These are phyloP conservation scores for Sporothrix inflata DNA, from an alignment of 2,329 filamentous ascomycete species.

Conservation along the genomic window DNA sequence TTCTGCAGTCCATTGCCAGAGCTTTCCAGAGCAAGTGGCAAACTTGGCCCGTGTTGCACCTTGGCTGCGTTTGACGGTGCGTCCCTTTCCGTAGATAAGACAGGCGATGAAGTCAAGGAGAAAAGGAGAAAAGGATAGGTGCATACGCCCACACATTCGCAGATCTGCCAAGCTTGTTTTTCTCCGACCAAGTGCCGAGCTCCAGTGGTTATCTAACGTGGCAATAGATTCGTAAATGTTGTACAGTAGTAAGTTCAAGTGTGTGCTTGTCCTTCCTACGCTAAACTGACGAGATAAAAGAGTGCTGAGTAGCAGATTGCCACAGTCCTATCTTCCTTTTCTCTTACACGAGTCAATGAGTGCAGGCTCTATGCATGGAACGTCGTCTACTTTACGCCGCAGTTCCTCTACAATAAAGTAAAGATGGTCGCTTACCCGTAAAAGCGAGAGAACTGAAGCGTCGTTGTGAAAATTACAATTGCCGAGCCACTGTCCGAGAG, in stretches of 20 bases:
- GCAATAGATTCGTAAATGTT: background rate
- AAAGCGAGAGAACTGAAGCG: too few relatives aligned
- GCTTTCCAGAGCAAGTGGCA: background rate
- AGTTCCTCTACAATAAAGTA: too few relatives aligned
- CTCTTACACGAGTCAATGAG: too few relatives aligned
- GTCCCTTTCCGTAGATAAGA: background rate
- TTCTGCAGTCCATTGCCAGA: background rate
- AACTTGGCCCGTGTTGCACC: too few relatives aligned
- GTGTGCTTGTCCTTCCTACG: too few relatives aligned
- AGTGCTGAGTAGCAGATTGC: too few relatives aligned
- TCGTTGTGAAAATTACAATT: background rate
- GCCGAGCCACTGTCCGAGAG: background rate
- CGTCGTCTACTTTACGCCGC: too few relatives aligned
- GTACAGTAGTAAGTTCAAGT: too few relatives aligned
- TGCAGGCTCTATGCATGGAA: too few relatives aligned
- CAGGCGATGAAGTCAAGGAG: background rate
- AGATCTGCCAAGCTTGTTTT: conserved; percentile 4
- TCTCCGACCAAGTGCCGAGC: background rate
- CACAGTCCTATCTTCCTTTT: too few relatives aligned
- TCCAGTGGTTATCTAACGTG: background rate
- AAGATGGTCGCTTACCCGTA: too few relatives aligned
- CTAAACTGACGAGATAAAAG: too few relatives aligned
- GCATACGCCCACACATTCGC: background rate
- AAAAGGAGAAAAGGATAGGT: background rate
- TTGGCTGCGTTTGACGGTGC: background rate